phyloP scores from a whole-genome alignment of 768 basidiomycete species.

The Tremella mesenterica region DNA sequence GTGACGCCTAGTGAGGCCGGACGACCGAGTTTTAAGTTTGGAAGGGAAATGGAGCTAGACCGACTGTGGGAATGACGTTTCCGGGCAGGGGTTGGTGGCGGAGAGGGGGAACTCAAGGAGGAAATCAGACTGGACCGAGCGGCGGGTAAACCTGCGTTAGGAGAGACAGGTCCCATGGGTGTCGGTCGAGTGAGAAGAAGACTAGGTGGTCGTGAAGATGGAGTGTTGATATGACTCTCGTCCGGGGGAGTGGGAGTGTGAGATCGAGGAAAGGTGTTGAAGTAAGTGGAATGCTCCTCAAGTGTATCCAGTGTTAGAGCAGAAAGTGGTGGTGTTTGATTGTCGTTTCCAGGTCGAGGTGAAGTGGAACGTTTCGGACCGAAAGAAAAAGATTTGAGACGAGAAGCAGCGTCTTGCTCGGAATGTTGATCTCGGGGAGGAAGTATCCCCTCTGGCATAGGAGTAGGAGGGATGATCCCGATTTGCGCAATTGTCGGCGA shows the following conservation, averaged over 20 bases:
- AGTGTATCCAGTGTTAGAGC: not conserved
- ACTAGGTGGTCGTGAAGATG: conserved; percentile 28
- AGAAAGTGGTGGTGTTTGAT: not conserved
- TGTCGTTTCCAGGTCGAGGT: not conserved
- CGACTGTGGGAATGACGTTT: conserved; percentile 36
- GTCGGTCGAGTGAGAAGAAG: conserved; percentile 30
- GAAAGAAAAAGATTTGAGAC: conserved; percentile 29
- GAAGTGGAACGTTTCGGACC: conserved; percentile 22
- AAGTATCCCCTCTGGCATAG: conserved; percentile 9
- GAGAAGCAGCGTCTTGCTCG: conserved; percentile 9
- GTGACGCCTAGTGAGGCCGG: conserved; percentile 32
- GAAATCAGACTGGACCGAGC: too few relatives aligned
- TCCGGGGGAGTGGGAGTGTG: not conserved
- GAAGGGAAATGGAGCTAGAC: conserved; percentile 35
- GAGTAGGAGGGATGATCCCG: conserved; percentile 31
- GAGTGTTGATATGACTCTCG: conserved; percentile 9
- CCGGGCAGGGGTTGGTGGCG: conserved; percentile 25
- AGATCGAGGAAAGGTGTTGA: not conserved
- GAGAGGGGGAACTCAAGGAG: conserved; percentile 10
- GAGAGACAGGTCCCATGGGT: conserved; percentile 11
- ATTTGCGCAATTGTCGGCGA: conserved; percentile 14
- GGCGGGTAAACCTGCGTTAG: too few relatives aligned
- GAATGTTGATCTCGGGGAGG: not conserved
- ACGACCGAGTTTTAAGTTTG: conserved; percentile 27
- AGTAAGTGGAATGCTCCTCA: not conserved